Base-by-base conservation (phyloP, 257 asterid genomes). In the Agastache rugosa region DNA sequence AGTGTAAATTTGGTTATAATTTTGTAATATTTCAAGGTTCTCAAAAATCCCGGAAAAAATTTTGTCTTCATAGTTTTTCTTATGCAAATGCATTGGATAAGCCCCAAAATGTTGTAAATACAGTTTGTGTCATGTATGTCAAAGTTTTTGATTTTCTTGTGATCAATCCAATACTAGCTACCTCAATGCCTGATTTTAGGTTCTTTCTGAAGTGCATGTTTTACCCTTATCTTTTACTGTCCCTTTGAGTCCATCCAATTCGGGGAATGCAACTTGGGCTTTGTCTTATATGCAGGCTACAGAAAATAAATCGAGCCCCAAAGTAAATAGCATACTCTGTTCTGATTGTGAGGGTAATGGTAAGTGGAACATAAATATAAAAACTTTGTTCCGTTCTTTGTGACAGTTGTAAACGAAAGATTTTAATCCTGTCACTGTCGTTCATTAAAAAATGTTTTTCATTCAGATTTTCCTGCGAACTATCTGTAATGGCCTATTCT, bases 321-420 rank as follows among this genome's bases (percentile, higher is more conserved):
- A 83, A 78, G 1, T 19, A n/a, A 79, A 59, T 50, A 87, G 87
- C 88, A 27, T 87, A 55, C 67, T 87, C 54, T 87, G 92, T 75
- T 9, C 42, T 20, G 87, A 85, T 15, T 87, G 92, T 69, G 88
- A 87, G 51, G 90, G 92, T 48, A 62, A 85, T 59, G 92, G 92
- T 87, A 64, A 75, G 84, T 83, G 39, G 45, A 63, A 16, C 48
- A 50, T 44, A 29, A 8, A 31, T 31, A 31, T 31, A 31, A 31
- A 5, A 3, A 3, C 7, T 31, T 31, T 31, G 37, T 31, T 31
- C 37, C 7, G 0, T 31, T 31, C 7, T 31, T 31, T 31, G 37
- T 31, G 37, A 31, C 37, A 0, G 7, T 29, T 31, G 7, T 31
- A 3, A 31, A 31, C 6, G 7, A 31, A 31, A 4, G 37, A 31